Evolutionary conservation across 139 green algal species (phyloP), one percentile per base, ranked within the genome.

Genomic region (Coelastrella sp.): DNA sequence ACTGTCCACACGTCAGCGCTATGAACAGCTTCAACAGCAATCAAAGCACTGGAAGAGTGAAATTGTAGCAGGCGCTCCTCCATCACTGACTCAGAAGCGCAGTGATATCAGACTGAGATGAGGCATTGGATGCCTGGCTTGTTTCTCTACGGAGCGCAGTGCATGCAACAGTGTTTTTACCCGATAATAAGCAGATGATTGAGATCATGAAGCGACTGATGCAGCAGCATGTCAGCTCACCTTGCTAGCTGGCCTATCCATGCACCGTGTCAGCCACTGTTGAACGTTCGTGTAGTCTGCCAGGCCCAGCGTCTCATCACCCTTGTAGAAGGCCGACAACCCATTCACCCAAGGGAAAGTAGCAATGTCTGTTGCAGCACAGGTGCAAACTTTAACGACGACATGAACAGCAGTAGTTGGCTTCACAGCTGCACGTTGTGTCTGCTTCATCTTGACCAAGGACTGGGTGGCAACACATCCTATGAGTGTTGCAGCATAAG

Each of bases 331-430:
- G 15, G 22, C 17, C 7, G 17, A 76, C 73, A 90, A 19, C 17
- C 49, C 17, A 8, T 70, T 15, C 66, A 93, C 78, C 92, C 92
- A 94, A 10, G 85, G 79, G 70, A 94, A 93, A 12, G 27, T 94
- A 19, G 90, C 90, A 68, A 94, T 94, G 85, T 94, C 92, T 27
- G n/a, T 24, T 20, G 8, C 20, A 27, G 20, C 22, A 35, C 17
- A 78, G 22, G 20, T 19, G 56, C 72, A 78, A 24, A 15, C 25
- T 59, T 17, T 11, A 81, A 81, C 6, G 35, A 49, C 35, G 35
- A 49, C 35, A 49, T 49, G 35, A 49, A 49, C 35, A 49, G 35
- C 35, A 49, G 1, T 49, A 49, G 35, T 5, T 49, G 35, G 35
- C 35, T 49, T 5, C 35, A 49, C 35, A 49, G 35, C 35, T 49